phyloP scores from a whole-genome alignment of 257 asterid species.

The Nicotiana noctiflora region DNA sequence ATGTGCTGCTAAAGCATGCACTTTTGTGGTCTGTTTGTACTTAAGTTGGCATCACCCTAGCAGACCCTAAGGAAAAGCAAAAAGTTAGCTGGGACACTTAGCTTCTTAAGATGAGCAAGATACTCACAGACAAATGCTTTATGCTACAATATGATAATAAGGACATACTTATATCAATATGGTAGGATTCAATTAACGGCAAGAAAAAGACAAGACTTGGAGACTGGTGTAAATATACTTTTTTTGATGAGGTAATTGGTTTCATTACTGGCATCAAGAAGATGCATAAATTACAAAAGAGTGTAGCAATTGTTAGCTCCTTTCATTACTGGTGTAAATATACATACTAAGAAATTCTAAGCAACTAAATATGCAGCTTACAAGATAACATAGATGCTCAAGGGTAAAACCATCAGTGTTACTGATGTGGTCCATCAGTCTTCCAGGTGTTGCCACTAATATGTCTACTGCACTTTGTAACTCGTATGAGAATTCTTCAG shows the following conservation, averaged over 20 bases:
- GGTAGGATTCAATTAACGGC: not conserved
- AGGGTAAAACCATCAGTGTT: conserved; percentile 87
- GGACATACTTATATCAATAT: not conserved
- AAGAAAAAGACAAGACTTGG: not conserved
- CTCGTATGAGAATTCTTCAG: conserved; percentile 38
- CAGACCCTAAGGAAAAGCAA: not conserved
- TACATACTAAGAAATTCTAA: not conserved
- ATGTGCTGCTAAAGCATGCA: not conserved
- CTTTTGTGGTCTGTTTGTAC: not conserved
- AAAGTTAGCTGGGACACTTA: not conserved
- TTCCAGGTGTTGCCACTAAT: conserved; percentile 93
- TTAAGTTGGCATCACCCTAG: not conserved
- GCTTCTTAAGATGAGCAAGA: not conserved
- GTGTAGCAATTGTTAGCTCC: too few relatives aligned
- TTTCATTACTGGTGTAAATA: not conserved
- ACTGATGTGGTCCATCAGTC: conserved; percentile 87
- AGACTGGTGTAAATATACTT: not conserved
- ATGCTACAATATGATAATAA: not conserved
- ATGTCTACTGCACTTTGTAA: conserved; percentile 75
- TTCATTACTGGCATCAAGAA: too few relatives aligned
- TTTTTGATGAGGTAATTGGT: too few relatives aligned
- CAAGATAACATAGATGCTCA: conserved; percentile 83
- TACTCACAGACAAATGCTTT: not conserved
- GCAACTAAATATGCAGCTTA: conserved; percentile 31
- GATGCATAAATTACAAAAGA: too few relatives aligned